These are phyloP conservation scores for Rhypophila decipiens DNA, from an alignment of 495 filamentous ascomycete genomes.

Conservation along the genomic window DNA sequence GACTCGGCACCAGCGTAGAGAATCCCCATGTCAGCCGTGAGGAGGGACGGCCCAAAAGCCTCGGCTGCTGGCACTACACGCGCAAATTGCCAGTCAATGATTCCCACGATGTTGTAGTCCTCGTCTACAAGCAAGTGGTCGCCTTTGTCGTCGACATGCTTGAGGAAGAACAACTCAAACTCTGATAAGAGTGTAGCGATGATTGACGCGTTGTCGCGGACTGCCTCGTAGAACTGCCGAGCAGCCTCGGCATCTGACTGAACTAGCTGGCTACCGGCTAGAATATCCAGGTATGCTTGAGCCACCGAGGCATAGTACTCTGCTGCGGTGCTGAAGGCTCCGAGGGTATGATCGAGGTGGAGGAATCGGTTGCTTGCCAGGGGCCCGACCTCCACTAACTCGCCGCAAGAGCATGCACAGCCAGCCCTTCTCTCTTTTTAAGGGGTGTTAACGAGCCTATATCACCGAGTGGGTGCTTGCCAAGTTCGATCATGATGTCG, in stretches of 20 bases:
- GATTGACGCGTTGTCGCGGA: not conserved
- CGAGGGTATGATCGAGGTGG: not conserved
- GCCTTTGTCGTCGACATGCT: not conserved
- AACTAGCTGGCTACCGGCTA: not conserved
- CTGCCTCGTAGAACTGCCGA: constrained; percentile 1
- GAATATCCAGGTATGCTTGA: constrained; percentile 1
- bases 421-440: no score
- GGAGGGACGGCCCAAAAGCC: constrained; percentile 3
- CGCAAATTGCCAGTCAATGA: constrained; percentile 10
- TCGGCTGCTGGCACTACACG: constrained; percentile 2
- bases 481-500: constrained; percentile 1
- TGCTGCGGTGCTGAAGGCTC: not conserved
- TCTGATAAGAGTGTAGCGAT: not conserved
- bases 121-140: constrained; percentile 5
- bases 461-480: not conserved
- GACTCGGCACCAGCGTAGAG: no score
- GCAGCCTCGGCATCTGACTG: constrained; percentile 1
- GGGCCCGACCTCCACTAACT: not conserved
- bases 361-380: constrained; percentile 5
- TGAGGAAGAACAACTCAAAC: not conserved
- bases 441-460: not conserved
- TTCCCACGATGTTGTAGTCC: constrained; percentile 2
- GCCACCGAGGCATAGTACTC: constrained; percentile 3
- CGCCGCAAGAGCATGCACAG: not conserved
- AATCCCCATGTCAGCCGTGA: constrained; percentile 2